Percentiles rank a stretch among this genome's conserved stretches.
Evolutionary conservation across 768 basidiomycete species (phyloP).

Genomic region (Lepiota venenata): DNA sequence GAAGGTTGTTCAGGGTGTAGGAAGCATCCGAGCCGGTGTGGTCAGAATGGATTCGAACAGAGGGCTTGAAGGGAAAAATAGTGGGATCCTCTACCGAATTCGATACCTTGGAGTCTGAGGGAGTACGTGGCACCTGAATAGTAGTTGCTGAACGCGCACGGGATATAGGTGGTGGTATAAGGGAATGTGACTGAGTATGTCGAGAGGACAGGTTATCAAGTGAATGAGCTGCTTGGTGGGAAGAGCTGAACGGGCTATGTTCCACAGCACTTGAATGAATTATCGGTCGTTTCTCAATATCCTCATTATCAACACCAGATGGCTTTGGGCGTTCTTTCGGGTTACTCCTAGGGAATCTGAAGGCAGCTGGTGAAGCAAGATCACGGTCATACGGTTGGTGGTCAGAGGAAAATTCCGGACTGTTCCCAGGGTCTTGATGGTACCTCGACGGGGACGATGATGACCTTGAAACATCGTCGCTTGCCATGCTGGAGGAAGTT

Average conservation of each 20-base stretch:
- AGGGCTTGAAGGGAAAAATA: neutral
- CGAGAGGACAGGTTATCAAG: slow-evolving; percentile 41
- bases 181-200: slow-evolving; percentile 19
- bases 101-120: slow-evolving; percentile 5
- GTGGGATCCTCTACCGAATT: slow-evolving; percentile 1
- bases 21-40: slow-evolving; percentile 48
- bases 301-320: neutral
- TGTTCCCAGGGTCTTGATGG: slow-evolving; percentile 14
- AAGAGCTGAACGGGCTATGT: slow-evolving; percentile 22
- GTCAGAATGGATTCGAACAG: slow-evolving; percentile 26
- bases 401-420: slow-evolving; percentile 14
- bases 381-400: slow-evolving; percentile 24
- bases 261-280: neutral
- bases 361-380: slow-evolving; percentile 34
- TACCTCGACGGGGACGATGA: neutral
- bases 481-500: neutral
- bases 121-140: slow-evolving; percentile 25
- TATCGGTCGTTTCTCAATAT: neutral
- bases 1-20: slow-evolving; percentile 17
- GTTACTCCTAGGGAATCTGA: slow-evolving; percentile 34
- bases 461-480: neutral
- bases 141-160: slow-evolving; percentile 42
- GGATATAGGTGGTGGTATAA: slow-evolving; percentile 30
- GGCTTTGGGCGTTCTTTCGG: slow-evolving; percentile 1
- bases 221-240: slow-evolving; percentile 58